phyloP scores from a whole-genome alignment of 148 eudicot species.

The Spergularia marina region DNA sequence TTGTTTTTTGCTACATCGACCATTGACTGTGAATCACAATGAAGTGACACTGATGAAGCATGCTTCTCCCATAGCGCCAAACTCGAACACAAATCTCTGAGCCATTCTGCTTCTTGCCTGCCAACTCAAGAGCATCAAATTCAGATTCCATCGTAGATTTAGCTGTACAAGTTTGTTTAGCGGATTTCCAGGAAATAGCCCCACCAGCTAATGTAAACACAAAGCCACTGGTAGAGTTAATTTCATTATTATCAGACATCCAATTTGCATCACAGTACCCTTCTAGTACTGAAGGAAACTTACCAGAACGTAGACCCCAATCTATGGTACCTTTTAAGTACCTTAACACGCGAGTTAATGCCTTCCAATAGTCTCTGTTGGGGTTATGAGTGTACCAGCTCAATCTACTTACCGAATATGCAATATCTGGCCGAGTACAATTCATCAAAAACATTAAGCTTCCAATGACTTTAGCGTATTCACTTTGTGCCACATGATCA shows the following conservation, averaged over 20 bases:
- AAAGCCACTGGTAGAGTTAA: slow-evolving; percentile 1
- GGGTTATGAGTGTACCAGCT: slow-evolving; percentile 11
- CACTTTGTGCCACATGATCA: not conserved
- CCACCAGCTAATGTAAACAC: not conserved
- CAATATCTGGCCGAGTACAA: not conserved
- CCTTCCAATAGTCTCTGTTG: not conserved
- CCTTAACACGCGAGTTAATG: not conserved
- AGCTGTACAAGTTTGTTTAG: slow-evolving; percentile 8
- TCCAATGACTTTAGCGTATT: not conserved
- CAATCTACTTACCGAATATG: not conserved
- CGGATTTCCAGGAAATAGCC: slow-evolving; percentile 1
- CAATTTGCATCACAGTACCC: slow-evolving; percentile 3
- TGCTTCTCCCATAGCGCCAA: slow-evolving; percentile 1
- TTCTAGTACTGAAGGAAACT: not conserved
- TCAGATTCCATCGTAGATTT: slow-evolving; percentile 3
- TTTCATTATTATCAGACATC: not conserved
- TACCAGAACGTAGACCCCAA: not conserved
- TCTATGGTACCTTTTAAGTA: slow-evolving; percentile 8
- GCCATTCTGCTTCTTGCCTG: not conserved
- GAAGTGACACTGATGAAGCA: not conserved
- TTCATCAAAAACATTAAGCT: not conserved
- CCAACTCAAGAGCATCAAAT: not conserved
- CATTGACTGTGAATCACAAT: not conserved
- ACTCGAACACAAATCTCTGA: not conserved
- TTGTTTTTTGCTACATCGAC: not conserved